Evolutionary conservation across 177 flowering plant species (phyloP).

Genomic region (Vitis hybrid): DNA sequence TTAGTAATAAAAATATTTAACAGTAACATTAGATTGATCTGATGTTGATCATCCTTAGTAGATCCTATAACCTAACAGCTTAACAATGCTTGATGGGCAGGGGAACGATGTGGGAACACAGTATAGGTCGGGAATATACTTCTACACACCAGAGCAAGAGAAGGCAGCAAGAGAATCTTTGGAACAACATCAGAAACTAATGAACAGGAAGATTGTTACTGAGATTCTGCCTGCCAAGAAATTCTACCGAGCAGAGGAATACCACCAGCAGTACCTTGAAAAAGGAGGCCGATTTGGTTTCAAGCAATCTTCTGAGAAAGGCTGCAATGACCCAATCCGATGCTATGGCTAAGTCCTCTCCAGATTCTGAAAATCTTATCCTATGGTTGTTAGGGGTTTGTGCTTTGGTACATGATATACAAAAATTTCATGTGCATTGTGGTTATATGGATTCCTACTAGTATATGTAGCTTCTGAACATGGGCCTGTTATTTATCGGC

Average conservation of each 20-base stretch:
- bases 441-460: too few species aligned
- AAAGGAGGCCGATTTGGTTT: conserved; percentile 85
- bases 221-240: conserved; percentile 88
- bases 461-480: too few species aligned
- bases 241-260: conserved; percentile 89
- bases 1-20: too few species aligned
- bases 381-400: conserved; percentile 1
- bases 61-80: not conserved
- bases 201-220: conserved; percentile 72
- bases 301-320: conserved; percentile 63
- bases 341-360: conserved; percentile 63
- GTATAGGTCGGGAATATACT: conserved; percentile 88
- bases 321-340: conserved; percentile 80
- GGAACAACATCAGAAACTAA: conserved; percentile 60
- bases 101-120: conserved; percentile 91
- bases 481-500: too few species aligned
- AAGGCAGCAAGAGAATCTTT: conserved; percentile 57
- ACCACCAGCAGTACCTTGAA: conserved; percentile 87
- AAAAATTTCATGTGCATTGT: too few species aligned
- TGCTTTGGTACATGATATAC: not conserved
- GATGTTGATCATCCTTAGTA: too few species aligned
- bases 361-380: not conserved
- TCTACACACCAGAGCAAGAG: conserved; percentile 86
- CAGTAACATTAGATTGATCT: too few species aligned
- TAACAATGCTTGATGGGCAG: conserved; percentile 33